These are phyloP conservation scores for Solanum chacoense DNA, from an alignment of 305 asterid genomes.

Conservation along the genomic window DNA sequence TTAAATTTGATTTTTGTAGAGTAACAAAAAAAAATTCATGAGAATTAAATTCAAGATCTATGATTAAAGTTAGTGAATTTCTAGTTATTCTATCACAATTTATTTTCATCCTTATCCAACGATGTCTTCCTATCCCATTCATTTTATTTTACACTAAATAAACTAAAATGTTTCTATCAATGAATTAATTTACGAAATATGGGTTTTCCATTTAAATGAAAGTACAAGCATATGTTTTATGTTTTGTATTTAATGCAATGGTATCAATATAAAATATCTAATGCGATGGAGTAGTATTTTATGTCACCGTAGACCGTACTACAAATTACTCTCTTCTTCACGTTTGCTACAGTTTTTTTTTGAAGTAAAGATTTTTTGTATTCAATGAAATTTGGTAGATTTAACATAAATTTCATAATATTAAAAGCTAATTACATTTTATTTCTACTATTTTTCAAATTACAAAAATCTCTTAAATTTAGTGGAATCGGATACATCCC, in stretches of 20 bases:
- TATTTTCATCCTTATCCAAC: neutral
- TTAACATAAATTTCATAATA: too few relatives aligned
- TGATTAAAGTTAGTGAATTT: too few relatives aligned
- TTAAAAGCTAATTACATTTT: too few relatives aligned
- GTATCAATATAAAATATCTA: neutral
- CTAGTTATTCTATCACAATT: neutral
- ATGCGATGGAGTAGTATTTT: neutral
- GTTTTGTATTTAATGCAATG: neutral
- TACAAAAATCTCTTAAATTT: too few relatives aligned
- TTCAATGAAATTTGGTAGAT: neutral
- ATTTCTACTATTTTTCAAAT: too few relatives aligned
- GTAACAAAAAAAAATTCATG: neutral
- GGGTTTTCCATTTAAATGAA: neutral
- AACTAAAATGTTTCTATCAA: neutral
- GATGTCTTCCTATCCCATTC: neutral
- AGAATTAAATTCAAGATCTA: too few relatives aligned
- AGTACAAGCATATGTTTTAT: neutral
- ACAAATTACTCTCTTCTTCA: neutral
- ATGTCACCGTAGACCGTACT: neutral
- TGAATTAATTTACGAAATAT: neutral
- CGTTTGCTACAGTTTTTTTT: neutral
- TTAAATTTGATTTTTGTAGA: neutral
- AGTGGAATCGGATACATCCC: neutral
- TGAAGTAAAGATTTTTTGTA: too few relatives aligned
- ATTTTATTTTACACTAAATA: neutral